Evolutionary conservation across 1,139 yeast species (phyloP), one percentile per base, ranked within the genome.

Genomic region (Tardiomyces blankii): DNA sequence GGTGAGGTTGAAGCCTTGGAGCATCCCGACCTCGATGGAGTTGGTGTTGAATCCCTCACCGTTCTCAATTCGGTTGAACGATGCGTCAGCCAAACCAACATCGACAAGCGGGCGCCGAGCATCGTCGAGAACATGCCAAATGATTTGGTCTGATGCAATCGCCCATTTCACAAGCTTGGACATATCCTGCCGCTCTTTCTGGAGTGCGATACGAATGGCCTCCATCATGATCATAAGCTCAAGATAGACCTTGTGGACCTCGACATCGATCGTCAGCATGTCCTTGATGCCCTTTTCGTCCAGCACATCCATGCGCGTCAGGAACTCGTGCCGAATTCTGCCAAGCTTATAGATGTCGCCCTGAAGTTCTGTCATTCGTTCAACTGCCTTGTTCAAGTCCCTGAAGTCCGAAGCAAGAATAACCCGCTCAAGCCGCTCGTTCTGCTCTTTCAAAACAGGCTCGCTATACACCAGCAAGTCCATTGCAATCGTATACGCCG

Each of bases 1-100:
- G 44, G 77, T 78, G 49, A 84, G 65, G 56, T 86, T 86, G 55
- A 81, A 74, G 0, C 87, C 89, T 57, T 82, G 87, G 51, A 88
- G 65, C 67, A 75, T 73, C 25, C 74, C 75, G 58, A 89, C 74
- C 14, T 70, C 68, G 3, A 87, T 66, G 27, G 72, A 71, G 51
- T 85, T 78, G 38, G 72, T 64, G 51, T 85, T 82, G 40, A 77
- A 73, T 23, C 85, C 82, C 53, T 81, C 87, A 0, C 78, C 65
- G 39, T 82, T 70, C 44, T 75, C 76, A 5, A 79, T 59, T 50
- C 95, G 68, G 49, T 74, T 72, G 62, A 79, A 87, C 35, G 69
- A 68, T 2, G 85, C 75, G 39, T 74, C 72, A 1, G 83, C 81
- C 30, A 89, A 60, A 0, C 83, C 82, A 50, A 88, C 70, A 61